phyloP scores from a whole-genome alignment of 2,329 filamentous ascomycete species.

The Ciborinia camelliae region DNA sequence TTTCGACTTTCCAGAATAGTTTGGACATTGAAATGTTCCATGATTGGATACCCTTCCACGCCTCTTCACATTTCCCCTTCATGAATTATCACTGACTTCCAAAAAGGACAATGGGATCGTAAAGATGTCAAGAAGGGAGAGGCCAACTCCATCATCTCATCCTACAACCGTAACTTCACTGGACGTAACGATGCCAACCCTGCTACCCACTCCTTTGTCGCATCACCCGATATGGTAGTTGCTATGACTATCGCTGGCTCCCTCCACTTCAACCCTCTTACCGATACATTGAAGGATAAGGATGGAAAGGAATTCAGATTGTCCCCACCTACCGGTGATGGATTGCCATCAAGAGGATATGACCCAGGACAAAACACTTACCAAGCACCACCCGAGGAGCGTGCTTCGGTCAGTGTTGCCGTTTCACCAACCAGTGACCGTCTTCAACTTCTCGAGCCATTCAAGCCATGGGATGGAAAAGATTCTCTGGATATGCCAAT shows the following conservation, averaged over 20 bases:
- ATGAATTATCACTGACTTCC: neutral
- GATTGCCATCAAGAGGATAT: constrained; percentile 78
- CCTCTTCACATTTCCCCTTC: neutral
- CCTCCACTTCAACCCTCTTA: constrained; percentile 92
- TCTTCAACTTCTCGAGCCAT: constrained; percentile 86
- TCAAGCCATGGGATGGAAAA: constrained; percentile 87
- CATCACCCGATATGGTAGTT: constrained; percentile 85
- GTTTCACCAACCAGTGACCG: constrained; percentile 89
- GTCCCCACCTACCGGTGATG: constrained; percentile 71
- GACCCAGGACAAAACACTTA: constrained; percentile 92
- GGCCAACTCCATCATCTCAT: constrained; percentile 95
- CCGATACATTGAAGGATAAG: constrained; percentile 88
- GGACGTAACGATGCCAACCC: constrained; percentile 96
- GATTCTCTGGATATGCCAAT: constrained; percentile 82
- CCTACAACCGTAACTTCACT: constrained; percentile 99
- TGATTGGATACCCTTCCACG: neutral
- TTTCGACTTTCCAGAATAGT: neutral
- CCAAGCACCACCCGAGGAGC: constrained; percentile 86
- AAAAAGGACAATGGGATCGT: constrained; percentile 91
- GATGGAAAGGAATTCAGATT: constrained; percentile 96
- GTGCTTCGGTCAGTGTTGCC: constrained; percentile 67
- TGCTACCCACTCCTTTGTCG: constrained; percentile 88
- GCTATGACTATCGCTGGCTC: constrained; percentile 80
- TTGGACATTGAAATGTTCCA: neutral
- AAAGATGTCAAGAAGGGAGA: constrained; percentile 91